A percentile compares a stretch with the other conserved stretches of the same genome.
Evolutionary conservation across 176 grass and related monocot genomes (phyloP).

Genomic region (Chrysopogon serrulatus): DNA sequence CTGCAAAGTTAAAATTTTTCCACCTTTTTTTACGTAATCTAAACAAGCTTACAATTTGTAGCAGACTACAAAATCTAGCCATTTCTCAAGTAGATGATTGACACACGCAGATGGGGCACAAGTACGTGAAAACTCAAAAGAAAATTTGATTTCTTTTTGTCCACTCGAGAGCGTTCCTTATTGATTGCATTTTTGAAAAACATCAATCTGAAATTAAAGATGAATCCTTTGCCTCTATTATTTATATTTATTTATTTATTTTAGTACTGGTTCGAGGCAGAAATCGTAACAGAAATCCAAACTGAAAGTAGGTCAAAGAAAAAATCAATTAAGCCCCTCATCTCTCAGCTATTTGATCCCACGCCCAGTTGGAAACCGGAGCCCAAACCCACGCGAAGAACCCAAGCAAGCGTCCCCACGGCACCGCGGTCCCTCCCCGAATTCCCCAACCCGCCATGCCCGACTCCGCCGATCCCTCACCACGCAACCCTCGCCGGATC

Average conservation of each 20-base stretch:
- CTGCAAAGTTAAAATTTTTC: no score
- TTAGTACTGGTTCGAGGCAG: no score
- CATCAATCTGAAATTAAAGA: no score
- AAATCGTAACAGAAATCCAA: background rate
- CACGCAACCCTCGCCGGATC: slow-evolving; percentile 24
- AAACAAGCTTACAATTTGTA: no score
- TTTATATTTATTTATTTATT: no score
- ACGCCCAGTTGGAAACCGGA: background rate
- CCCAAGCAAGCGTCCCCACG: background rate
- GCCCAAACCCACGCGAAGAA: background rate
- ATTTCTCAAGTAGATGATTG: no score
- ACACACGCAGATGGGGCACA: no score
- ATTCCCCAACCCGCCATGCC: slow-evolving; percentile 30
- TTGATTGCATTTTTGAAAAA: no score
- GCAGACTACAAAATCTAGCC: no score
- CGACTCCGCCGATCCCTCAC: slow-evolving; percentile 5
- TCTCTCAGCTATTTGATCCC: background rate
- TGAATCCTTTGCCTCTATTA: no score
- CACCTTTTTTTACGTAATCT: no score
- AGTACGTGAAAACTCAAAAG: background rate
- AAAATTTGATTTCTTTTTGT: background rate
- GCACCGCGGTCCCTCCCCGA: background rate
- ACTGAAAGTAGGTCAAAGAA: background rate
- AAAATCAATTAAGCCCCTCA: background rate
- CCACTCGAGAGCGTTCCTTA: no score